Evolutionary conservation across 169 alveolate species (phyloP).

Genomic region (Plasmodium ovale): DNA sequence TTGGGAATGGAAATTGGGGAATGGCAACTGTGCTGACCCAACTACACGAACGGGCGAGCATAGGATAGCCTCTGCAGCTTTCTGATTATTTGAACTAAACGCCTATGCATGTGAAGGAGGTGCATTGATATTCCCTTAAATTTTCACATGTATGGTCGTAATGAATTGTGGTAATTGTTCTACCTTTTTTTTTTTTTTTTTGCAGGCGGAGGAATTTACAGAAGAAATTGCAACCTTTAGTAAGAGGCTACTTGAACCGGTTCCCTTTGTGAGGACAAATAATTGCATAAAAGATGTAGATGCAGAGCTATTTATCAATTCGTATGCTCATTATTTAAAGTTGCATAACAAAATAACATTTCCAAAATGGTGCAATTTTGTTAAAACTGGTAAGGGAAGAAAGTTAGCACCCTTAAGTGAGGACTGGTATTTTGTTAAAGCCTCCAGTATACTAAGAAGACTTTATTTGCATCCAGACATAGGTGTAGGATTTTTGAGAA

Average conservation of each 20-base stretch:
- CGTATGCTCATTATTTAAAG: slow-evolving; percentile 95
- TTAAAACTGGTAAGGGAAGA: slow-evolving; percentile 94
- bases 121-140: no score
- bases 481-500: slow-evolving; percentile 94
- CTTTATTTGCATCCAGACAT: slow-evolving; percentile 94
- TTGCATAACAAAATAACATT: slow-evolving; percentile 94
- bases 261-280: slow-evolving; percentile 84
- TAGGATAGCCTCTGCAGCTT: no score
- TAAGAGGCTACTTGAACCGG: slow-evolving; percentile 79
- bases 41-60: no score
- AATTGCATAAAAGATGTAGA: slow-evolving; percentile 95
- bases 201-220: slow-evolving; percentile 63
- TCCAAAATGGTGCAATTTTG: slow-evolving; percentile 97
- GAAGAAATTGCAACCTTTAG: slow-evolving; percentile 72
- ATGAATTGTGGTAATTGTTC: no score
- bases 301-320: slow-evolving; percentile 94
- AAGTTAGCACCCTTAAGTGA: slow-evolving; percentile 96
- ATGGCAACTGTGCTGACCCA: no score
- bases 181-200: background rate
- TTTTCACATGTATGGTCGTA: no score
- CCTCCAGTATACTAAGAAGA: slow-evolving; percentile 97
- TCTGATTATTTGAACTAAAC: no score
- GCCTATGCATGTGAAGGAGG: no score
- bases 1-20: no score
- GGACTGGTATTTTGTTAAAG: slow-evolving; percentile 97